phyloP scores from a whole-genome alignment of 257 asterid genomes.

The Fraxinus anomala region DNA sequence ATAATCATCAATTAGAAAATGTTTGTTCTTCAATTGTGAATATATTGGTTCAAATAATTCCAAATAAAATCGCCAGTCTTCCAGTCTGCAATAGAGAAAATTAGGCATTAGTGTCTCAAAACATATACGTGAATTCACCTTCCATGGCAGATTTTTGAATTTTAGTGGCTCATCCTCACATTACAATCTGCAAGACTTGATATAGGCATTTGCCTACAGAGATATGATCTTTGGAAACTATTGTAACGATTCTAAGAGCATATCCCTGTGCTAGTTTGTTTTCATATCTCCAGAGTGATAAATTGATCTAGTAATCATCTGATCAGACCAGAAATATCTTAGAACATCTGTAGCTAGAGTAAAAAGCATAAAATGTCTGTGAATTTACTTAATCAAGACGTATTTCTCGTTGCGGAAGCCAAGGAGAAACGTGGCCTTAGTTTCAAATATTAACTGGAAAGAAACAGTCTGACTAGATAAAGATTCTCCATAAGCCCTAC shows the following conservation, averaged over 20 bases:
- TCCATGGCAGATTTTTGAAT: neutral
- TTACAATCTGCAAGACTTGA: neutral
- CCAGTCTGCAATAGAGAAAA: neutral
- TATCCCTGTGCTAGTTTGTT: neutral
- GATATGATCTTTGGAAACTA: neutral
- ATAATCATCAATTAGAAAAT: neutral
- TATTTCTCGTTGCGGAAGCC: neutral
- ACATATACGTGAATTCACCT: neutral
- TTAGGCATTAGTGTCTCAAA: neutral
- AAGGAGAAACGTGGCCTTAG: neutral
- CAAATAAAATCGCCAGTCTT: neutral
- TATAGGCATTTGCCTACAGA: neutral
- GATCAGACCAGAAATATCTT: neutral
- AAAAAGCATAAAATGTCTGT: neutral
- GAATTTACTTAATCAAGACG: neutral
- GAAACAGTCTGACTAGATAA: neutral
- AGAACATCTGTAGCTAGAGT: neutral
- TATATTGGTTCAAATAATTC: neutral
- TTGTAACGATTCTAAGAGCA: neutral
- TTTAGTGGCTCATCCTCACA: neutral
- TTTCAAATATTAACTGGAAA: neutral
- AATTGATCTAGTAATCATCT: neutral
- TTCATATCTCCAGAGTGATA: neutral
- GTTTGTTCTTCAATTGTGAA: neutral
- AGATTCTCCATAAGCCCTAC: neutral